phyloP scores from a whole-genome alignment of 2,329 filamentous ascomycete species.

The Cladosporium phlei region DNA sequence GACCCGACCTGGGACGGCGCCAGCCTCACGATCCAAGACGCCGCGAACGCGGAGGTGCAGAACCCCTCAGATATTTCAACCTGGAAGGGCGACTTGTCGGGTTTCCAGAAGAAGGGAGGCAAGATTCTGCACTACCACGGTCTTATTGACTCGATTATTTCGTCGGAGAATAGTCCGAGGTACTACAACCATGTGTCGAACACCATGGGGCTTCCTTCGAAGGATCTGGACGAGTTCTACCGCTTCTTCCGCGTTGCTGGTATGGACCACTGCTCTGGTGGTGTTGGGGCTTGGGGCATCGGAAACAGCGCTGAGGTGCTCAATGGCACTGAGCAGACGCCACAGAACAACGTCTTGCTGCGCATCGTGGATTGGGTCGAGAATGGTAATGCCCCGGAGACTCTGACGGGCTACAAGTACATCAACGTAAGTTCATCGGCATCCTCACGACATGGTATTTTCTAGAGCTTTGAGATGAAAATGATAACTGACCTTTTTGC shows the following conservation, averaged over 20 bases:
- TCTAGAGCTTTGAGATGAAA: slow-evolving; percentile 25
- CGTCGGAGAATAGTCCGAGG: slow-evolving; percentile 39
- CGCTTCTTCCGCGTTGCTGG: slow-evolving; percentile 50
- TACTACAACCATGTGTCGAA: slow-evolving; percentile 41
- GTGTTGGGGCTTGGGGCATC: slow-evolving; percentile 40
- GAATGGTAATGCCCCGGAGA: slow-evolving; percentile 27
- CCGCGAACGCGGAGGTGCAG: slow-evolving; percentile 29
- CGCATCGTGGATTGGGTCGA: slow-evolving; percentile 38
- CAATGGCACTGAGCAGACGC: slow-evolving; percentile 13
- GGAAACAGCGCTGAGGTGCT: slow-evolving; percentile 29
- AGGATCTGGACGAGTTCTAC: slow-evolving; percentile 49
- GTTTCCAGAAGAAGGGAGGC: slow-evolving; percentile 37
- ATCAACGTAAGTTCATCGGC: slow-evolving; percentile 36
- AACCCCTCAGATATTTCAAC: slow-evolving; percentile 38
- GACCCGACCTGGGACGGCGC: slow-evolving; percentile 39
- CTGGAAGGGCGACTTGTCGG: slow-evolving; percentile 39
- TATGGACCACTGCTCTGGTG: slow-evolving; percentile 47
- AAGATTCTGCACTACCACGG: slow-evolving; percentile 37
- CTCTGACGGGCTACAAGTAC: slow-evolving; percentile 39
- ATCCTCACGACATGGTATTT: no score
- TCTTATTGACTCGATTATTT: slow-evolving; percentile 36
- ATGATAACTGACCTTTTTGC: neutral
- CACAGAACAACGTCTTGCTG: slow-evolving; percentile 44
- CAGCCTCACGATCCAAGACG: slow-evolving; percentile 34
- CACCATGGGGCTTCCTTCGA: slow-evolving; percentile 44